Evolutionary conservation across 768 basidiomycete species (phyloP).

Genomic region (Termitomyces sp.): DNA sequence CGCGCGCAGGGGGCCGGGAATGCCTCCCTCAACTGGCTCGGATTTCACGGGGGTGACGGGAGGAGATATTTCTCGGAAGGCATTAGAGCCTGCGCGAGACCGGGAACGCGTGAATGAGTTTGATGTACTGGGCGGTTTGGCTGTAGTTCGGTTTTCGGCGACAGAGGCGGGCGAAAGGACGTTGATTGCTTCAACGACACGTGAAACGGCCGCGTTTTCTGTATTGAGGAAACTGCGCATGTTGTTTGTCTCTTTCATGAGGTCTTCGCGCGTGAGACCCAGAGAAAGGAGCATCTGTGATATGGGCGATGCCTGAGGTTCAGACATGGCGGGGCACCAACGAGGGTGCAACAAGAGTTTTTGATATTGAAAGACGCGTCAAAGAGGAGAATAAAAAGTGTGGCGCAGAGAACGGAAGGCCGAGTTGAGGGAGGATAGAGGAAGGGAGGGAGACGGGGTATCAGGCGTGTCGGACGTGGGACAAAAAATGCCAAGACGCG

Average conservation of each 20-base stretch:
- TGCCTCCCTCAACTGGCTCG: constrained; percentile 43
- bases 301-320: constrained; percentile 55
- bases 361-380: background rate
- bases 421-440: background rate
- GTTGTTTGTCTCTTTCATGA: constrained; percentile 64
- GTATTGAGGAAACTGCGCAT: constrained; percentile 75
- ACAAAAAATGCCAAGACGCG: constrained; percentile 11
- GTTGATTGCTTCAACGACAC: constrained; percentile 33
- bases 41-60: constrained; percentile 60
- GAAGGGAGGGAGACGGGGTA: background rate
- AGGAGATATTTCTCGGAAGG: constrained; percentile 48
- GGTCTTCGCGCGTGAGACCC: constrained; percentile 73
- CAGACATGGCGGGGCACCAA: constrained; percentile 27
- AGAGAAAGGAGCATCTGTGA: constrained; percentile 65
- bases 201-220: constrained; percentile 39
- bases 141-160: constrained; percentile 27
- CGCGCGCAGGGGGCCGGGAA: constrained; percentile 41
- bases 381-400: constrained; percentile 2
- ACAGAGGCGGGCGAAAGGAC: constrained; percentile 27
- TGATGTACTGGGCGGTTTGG: constrained; percentile 28
- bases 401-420: constrained; percentile 1
- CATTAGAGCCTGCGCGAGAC: constrained; percentile 41
- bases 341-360: constrained; percentile 2
- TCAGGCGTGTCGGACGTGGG: constrained; percentile 1
- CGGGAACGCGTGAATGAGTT: constrained; percentile 35